Conservation (phyloP, 495 filamentous ascomycete genomes). For the Platismatia glauca region DNA sequence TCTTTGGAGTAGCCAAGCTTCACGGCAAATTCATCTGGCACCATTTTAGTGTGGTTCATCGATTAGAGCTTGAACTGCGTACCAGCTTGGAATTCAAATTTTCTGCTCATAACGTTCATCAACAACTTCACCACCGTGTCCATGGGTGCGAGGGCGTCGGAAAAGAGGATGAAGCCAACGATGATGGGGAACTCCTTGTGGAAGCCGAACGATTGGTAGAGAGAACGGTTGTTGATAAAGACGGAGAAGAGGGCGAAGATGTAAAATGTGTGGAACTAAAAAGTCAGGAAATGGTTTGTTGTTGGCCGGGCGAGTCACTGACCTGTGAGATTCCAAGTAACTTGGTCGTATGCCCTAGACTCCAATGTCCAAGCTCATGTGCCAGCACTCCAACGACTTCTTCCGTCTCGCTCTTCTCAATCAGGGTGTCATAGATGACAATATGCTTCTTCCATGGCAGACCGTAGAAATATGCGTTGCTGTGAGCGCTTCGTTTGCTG, state of each 20-base stretch:
- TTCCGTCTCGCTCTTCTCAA: conserved; percentile 82
- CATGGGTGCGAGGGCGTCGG: conserved; percentile 82
- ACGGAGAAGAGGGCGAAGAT: conserved; percentile 93
- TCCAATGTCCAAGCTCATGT: conserved; percentile 97
- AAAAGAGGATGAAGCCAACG: conserved; percentile 94
- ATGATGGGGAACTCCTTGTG: conserved; percentile 77
- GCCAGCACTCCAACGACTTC: conserved; percentile 93
- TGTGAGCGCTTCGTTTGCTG: conserved; percentile 92
- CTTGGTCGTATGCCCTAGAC: conserved; percentile 83
- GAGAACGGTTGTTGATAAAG: conserved; percentile 88
- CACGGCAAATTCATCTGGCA: conserved; percentile 67
- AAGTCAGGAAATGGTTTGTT: background rate
- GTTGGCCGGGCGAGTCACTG: conserved; percentile 22
- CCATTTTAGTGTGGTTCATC: conserved; percentile 20
- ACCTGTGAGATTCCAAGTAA: conserved; percentile 81
- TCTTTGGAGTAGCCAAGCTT: conserved; percentile 77
- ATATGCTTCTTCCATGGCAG: conserved; percentile 99
- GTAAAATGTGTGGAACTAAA: conserved; percentile 79
- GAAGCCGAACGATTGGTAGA: conserved; percentile 90
- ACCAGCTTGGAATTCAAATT: conserved; percentile 93
- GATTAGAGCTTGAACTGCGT: conserved; percentile 24
- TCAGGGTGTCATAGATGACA: conserved; percentile 95
- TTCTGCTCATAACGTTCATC: conserved; percentile 91
- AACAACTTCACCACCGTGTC: conserved; percentile 85
- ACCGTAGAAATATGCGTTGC: conserved; percentile 97